phyloP scores from a whole-genome alignment of 2,329 filamentous ascomycete genomes.

The Ploettnerulaceae sp. region DNA sequence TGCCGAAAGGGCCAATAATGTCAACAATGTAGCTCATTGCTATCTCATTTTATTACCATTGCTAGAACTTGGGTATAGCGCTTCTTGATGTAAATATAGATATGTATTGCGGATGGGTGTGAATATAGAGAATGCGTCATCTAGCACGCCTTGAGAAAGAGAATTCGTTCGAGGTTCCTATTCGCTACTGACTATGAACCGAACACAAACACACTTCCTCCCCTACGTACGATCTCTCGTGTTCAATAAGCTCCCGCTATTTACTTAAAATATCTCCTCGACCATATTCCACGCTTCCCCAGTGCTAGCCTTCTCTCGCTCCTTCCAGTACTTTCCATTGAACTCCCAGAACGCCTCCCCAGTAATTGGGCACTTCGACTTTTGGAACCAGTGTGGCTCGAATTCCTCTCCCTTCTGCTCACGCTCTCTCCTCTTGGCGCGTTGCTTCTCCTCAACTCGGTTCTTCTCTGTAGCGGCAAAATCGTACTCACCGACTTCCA shows the following conservation, averaged over 20 bases:
- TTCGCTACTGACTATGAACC: too few relatives aligned
- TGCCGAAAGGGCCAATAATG: not conserved
- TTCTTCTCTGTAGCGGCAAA: conserved; percentile 92
- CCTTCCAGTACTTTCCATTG: conserved; percentile 82
- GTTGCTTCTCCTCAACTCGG: conserved; percentile 85
- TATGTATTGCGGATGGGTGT: too few relatives aligned
- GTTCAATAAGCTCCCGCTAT: not conserved
- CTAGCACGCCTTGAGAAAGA: too few relatives aligned
- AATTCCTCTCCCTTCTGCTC: conserved; percentile 81
- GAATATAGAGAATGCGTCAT: too few relatives aligned
- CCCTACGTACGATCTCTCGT: not conserved
- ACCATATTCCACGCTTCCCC: conserved; percentile 32
- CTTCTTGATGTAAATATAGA: too few relatives aligned
- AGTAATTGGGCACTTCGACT: conserved; percentile 67
- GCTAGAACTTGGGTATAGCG: too few relatives aligned
- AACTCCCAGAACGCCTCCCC: conserved; percentile 90
- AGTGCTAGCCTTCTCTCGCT: conserved; percentile 41
- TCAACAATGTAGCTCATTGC: not conserved
- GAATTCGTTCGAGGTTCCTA: too few relatives aligned
- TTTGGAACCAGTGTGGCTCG: conserved; percentile 77
- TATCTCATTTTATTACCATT: too few relatives aligned
- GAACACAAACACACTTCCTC: not conserved
- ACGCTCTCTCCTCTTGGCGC: conserved; percentile 65
- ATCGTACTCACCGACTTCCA: conserved; percentile 98
- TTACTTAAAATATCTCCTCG: conserved; percentile 34